A percentile compares a stretch with the other conserved stretches of the same genome.
These are phyloP conservation scores for Colletotrichum abscissum DNA, from an alignment of 2,329 filamentous ascomycete genomes.

Conservation along the genomic window DNA sequence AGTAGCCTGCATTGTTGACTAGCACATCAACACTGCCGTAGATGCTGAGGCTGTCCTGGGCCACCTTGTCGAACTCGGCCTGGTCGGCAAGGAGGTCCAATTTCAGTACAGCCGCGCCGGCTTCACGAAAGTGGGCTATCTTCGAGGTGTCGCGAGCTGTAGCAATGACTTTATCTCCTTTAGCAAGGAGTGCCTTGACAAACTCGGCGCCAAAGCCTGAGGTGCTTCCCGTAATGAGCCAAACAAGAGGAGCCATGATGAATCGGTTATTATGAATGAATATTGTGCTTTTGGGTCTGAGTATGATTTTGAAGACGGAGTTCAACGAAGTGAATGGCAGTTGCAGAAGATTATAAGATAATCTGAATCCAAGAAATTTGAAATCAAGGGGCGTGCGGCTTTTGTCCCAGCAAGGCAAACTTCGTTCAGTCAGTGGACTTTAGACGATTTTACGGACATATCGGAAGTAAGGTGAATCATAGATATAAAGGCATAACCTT, in stretches of 20 bases:
- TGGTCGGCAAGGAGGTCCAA: slow-evolving; percentile 4
- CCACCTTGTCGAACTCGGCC: background rate
- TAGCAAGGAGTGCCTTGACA: slow-evolving; percentile 48
- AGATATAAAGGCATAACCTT: too few species aligned
- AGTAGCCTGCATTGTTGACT: slow-evolving; percentile 52
- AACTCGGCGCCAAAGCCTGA: slow-evolving; percentile 55
- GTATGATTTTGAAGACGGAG: background rate
- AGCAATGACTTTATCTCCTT: slow-evolving; percentile 55
- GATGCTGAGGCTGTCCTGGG: background rate
- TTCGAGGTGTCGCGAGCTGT: slow-evolving; percentile 52
- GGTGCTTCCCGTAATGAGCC: slow-evolving; percentile 56
- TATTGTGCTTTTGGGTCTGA: background rate
- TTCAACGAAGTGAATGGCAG: too few species aligned
- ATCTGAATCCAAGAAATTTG: too few species aligned
- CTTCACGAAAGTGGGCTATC: slow-evolving; percentile 44
- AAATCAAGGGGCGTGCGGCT: too few species aligned
- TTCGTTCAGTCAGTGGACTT: too few species aligned
- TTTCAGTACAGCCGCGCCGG: background rate
- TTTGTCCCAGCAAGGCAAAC: too few species aligned
- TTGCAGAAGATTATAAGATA: too few species aligned
- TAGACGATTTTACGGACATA: too few species aligned
- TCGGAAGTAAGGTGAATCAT: too few species aligned
- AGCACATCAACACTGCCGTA: slow-evolving; percentile 48
- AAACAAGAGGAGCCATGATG: slow-evolving; percentile 34
- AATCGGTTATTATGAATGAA: background rate